phyloP scores from a whole-genome alignment of 805 yeast genomes.

The Wickerhamiella nectarea region DNA sequence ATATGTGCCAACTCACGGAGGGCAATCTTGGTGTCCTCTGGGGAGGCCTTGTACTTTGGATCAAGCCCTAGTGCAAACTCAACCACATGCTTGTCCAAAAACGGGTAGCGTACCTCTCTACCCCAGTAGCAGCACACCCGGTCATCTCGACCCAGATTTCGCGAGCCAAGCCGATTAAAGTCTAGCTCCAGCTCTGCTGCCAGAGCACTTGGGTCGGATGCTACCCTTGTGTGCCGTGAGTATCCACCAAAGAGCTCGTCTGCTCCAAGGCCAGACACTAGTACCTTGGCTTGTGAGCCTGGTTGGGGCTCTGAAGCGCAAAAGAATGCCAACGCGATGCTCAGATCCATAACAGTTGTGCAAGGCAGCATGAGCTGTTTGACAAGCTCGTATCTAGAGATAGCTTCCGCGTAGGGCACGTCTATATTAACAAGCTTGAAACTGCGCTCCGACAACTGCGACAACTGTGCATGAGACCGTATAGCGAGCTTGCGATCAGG shows the following conservation, averaged over 20 bases:
- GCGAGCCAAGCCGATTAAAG: slow-evolving; percentile 53
- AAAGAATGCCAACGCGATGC: slow-evolving; percentile 89
- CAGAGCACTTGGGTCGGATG: slow-evolving; percentile 31
- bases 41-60: slow-evolving; percentile 30
- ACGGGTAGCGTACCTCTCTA: slow-evolving; percentile 81
- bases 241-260: slow-evolving; percentile 96
- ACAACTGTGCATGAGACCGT: slow-evolving; percentile 44
- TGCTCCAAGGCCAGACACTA: slow-evolving; percentile 90
- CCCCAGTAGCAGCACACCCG: slow-evolving; percentile 79
- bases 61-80: slow-evolving; percentile 24
- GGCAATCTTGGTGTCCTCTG: slow-evolving; percentile 29
- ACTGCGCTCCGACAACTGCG: slow-evolving; percentile 27
- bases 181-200: slow-evolving; percentile 53
- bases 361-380: slow-evolving; percentile 63
- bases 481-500: slow-evolving; percentile 75
- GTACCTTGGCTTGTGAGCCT: slow-evolving; percentile 44
- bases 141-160: slow-evolving; percentile 88
- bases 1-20: slow-evolving; percentile 48
- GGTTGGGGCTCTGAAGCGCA: slow-evolving; percentile 66
- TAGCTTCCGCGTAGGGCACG: slow-evolving; percentile 56
- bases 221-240: slow-evolving; percentile 49
- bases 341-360: slow-evolving; percentile 85
- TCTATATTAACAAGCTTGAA: slow-evolving; percentile 51
- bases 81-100: slow-evolving; percentile 51
- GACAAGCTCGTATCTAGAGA: slow-evolving; percentile 38